Conservation (phyloP, 2,329 filamentous ascomycete species). For the Colletotrichum salicis region DNA sequence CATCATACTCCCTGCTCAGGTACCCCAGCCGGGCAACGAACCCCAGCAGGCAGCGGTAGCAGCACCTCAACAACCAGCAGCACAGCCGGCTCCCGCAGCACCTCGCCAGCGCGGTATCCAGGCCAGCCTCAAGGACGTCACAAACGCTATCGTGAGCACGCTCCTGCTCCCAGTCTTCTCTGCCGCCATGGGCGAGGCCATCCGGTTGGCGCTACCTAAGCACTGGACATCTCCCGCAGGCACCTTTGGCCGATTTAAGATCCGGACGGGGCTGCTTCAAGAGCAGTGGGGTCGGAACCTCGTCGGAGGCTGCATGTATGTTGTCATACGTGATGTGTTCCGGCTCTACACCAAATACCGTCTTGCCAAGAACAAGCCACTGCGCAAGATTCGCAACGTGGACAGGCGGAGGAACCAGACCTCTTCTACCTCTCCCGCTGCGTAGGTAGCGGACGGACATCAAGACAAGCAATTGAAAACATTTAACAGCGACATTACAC, state of each 20-base stretch:
- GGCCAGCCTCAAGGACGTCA: slow-evolving; percentile 52
- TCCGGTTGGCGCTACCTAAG: slow-evolving; percentile 75
- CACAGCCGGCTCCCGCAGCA: slow-evolving; percentile 35
- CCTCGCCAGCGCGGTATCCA: slow-evolving; percentile 44
- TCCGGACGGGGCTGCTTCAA: slow-evolving; percentile 76
- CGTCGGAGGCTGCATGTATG: slow-evolving; percentile 87
- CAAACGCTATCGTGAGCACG: slow-evolving; percentile 62
- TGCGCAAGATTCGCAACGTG: slow-evolving; percentile 65
- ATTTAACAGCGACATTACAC: not conserved
- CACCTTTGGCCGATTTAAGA: slow-evolving; percentile 40
- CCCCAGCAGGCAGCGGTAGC: slow-evolving; percentile 41
- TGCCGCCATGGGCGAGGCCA: slow-evolving; percentile 78
- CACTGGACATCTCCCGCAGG: slow-evolving; percentile 66
- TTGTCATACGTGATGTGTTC: slow-evolving; percentile 80
- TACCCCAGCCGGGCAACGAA: not conserved
- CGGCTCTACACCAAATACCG: slow-evolving; percentile 73
- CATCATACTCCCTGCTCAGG: not conserved
- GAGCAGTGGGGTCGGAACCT: slow-evolving; percentile 90
- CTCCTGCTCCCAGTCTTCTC: slow-evolving; percentile 86
- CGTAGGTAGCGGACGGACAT: too few relatives aligned
- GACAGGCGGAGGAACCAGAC: slow-evolving; percentile 55
- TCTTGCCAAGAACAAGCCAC: slow-evolving; percentile 65
- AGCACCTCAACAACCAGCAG: slow-evolving; percentile 25
- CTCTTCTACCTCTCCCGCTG: not conserved
- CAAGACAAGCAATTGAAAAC: too few relatives aligned